Base-by-base conservation (phyloP, 768 basidiomycete genomes). In the Panellus pusillus region DNA sequence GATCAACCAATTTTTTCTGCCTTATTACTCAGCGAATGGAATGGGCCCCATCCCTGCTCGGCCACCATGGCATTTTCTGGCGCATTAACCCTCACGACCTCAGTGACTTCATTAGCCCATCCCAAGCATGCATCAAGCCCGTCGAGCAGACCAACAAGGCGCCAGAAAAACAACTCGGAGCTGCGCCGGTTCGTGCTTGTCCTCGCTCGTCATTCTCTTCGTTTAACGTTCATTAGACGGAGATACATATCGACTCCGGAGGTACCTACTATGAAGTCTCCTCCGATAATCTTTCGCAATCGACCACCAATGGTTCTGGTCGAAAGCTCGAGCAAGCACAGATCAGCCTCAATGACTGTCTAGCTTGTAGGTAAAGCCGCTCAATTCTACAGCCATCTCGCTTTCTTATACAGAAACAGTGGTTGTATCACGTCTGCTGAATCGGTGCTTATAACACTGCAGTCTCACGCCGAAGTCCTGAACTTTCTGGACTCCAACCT, bases 401-500 rank as follows among this genome's bases (percentile, higher is more conserved):
- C 38, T 49, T 19, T 42, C 43, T 47, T 44, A 39, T 39, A 20
- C 36, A 12, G 50, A 36, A n/a, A 12, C 60, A 97, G 96, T 55
- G 97, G 97, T 2, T 99, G 97, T 66, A 98, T 99, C 63, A 99
- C 97, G 3, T 98, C 96, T 36, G 96, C 96, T 19, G 96, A 99
- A 76, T 96, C 93, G 17, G 86, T 98, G 42, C 81, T 99, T 54
- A 97, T 99, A 65, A 94, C 94, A 12, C 79, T 97, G 35, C 96
- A 99, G 69, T 96, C 93, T 7, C 95, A 98, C 64, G 82, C 82
- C 14, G 95, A 99, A 69, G 95, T 98, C 4, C 81, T 96, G 43
- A 80, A 81, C 44, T 88, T 93, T 63, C 78, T 98, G 13, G 70
- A 77, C 36, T 69, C 74, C 19, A 91, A 91, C 59, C 72, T 80